Conservation (phyloP, 257 asterid genomes). For the Salvia hispanica region DNA sequence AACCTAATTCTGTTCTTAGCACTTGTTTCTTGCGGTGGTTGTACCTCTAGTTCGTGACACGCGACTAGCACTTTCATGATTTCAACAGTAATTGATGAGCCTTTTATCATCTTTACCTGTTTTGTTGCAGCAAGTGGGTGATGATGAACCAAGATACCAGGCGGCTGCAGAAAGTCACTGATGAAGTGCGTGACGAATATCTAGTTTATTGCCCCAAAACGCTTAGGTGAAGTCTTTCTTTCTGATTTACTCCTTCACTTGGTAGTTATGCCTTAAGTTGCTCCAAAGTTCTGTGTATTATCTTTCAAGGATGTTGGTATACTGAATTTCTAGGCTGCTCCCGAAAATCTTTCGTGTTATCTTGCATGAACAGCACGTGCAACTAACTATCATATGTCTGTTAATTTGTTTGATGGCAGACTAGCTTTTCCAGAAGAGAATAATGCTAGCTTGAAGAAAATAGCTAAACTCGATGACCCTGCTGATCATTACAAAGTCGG, state of each 20-base stretch:
- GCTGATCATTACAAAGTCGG: constrained; percentile 66
- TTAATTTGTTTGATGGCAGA: constrained; percentile 46
- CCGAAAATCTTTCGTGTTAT: not conserved
- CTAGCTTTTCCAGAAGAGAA: constrained; percentile 89
- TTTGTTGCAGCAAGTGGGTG: constrained; percentile 89
- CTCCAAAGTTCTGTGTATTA: not conserved
- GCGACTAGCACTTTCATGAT: not conserved
- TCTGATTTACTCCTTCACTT: not conserved
- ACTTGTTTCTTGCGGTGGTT: not conserved
- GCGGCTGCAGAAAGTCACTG: constrained; percentile 87
- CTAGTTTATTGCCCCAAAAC: constrained; percentile 66
- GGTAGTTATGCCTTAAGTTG: constrained; percentile 18
- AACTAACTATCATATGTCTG: not conserved
- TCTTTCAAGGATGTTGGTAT: not conserved
- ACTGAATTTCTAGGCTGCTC: not conserved
- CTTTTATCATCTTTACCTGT: not conserved
- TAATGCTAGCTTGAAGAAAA: constrained; percentile 87
- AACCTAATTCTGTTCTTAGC: not conserved
- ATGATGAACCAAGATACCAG: constrained; percentile 97
- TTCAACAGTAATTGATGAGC: not conserved
- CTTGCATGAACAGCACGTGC: not conserved
- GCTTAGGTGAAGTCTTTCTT: constrained; percentile 53
- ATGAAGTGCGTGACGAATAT: constrained; percentile 87
- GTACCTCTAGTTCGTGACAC: not conserved
- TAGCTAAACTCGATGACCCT: constrained; percentile 77